Conservation (phyloP, 106 monocot genomes). For the Xerophyta viscosa region DNA sequence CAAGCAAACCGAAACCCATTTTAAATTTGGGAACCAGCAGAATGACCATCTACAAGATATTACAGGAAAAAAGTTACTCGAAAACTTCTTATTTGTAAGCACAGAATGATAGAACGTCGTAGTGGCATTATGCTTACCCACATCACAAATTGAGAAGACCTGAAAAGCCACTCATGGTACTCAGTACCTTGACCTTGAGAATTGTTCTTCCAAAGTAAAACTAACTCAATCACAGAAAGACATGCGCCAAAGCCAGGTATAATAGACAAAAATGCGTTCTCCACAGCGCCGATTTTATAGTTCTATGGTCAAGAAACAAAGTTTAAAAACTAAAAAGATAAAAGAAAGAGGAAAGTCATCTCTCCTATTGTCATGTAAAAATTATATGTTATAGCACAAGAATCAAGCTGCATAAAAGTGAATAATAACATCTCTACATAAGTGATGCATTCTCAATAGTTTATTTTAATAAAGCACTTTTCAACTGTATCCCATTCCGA, state of each 20-base stretch:
- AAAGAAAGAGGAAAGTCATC: too few species aligned
- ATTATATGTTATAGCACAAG: too few species aligned
- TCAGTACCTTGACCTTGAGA: constrained; percentile 20
- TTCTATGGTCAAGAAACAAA: constrained; percentile 16
- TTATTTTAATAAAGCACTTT: too few species aligned
- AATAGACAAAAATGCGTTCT: constrained; percentile 32
- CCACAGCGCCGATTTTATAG: constrained; percentile 17
- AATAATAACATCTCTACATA: too few species aligned
- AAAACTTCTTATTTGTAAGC: too few species aligned
- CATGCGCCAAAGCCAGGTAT: constrained; percentile 44
- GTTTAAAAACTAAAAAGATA: not conserved
- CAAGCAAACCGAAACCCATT: constrained; percentile 42
- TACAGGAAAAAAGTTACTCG: too few species aligned
- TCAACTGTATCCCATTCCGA: too few species aligned
- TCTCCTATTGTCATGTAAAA: too few species aligned
- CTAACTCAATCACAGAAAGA: constrained; percentile 40
- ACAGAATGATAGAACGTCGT: too few species aligned
- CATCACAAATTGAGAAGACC: constrained; percentile 42
- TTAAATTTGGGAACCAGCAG: constrained; percentile 25
- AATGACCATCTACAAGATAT: constrained; percentile 39
- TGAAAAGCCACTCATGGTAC: constrained; percentile 53
- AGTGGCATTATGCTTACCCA: constrained; percentile 53
- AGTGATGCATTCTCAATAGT: too few species aligned
- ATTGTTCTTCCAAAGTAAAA: constrained; percentile 31
- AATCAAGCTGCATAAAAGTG: too few species aligned